Evolutionary conservation across 305 asterid genomes (phyloP), one percentile per base, ranked within the genome.

Genomic region (Andrographis paniculata): DNA sequence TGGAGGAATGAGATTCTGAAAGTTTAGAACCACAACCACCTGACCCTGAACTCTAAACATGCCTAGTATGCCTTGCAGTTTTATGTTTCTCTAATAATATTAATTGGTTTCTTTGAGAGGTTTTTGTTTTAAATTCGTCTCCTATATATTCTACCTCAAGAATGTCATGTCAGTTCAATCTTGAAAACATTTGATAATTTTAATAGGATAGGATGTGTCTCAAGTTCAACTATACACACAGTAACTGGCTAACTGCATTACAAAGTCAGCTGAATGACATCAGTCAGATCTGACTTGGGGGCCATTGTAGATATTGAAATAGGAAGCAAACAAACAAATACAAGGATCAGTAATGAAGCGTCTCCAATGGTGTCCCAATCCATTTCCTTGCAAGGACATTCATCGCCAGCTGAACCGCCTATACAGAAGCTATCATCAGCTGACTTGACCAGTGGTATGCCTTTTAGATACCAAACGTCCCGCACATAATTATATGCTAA

Each of bases 361-460:
- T 69, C 61, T 59, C 83, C 58, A 52, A 23, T 62, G 13, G 66
- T 56, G 36, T 59, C 64, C 28, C 72, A 61, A 53, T 31, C 62
- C 48, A 54, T 43, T 14, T 55, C 72, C 51, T 45, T 42, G 52
- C 61, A 56, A 43, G 64, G 61, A 48, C 67, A 50, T 46, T 63
- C 72, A 1, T 56, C 72, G 7, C 77, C 77, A 36, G 60, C 67
- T 53, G 40, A 74, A 56, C 76, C 69, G 41, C 75, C 71, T 45
- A 51, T 47, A 14, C 67, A 61, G 51, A 53, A 53, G 60, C 66
- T 49, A 17, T 71, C 66, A 42, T 62, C 76, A 19, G 52, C 66
- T 13, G 78, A 67, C 36, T 51, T 54, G 58, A 66, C 69, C 62
- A 56, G 53, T 60, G 84, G 89, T 79, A 58, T 58, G 65, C 50